Base-by-base conservation (phyloP, 257 asterid genomes). In the Solanum medicagineum region DNA sequence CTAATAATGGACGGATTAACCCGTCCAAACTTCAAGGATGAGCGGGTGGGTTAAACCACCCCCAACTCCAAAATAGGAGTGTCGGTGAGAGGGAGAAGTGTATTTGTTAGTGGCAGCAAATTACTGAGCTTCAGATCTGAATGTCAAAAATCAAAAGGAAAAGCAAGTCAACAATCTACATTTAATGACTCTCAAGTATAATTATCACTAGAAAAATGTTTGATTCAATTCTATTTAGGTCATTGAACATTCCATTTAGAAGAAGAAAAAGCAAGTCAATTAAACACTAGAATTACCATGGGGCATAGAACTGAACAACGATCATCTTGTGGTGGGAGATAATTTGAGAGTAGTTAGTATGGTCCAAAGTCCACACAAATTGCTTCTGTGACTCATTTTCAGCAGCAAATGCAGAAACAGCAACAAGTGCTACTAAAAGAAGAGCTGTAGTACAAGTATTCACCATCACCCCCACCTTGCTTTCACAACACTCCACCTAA, bases 231-330 rank as follows among this genome's bases (percentile, higher is more conserved):
- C 29, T 20, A n/a, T 57, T 20, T 8, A 57, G 19, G 26, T 19
- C 65, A 3, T 19, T 57, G 26, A 49, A 36, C 1, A 36, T 36
- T 36, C 6, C 40, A 36, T 36, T 36, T 5, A 36, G 54, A 49
- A 49, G 54, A 49, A 49, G 54, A 49, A 10, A 12, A 49, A 49
- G 54, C 36, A 49, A 62, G 20, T 59, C 14, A 59, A 86, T 60
- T 45, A 83, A 83, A 83, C 9, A 69, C 11, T n/a, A 53, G 56
- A 51, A 59, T 53, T 92, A 94, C 97, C 96, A 94, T 49, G 96
- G 96, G 69, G 97, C 95, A 86, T 94, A 94, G 91, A 94, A 94
- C 60, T 94, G 93, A n/a, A 91, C 96, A 86, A 94, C 95, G 89
- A 94, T 89, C 90, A 94, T 92, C 32, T 84, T 65, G 89, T 88